Base-by-base conservation (phyloP, 2,329 filamentous ascomycete genomes). In the Aspergillus sp. region DNA sequence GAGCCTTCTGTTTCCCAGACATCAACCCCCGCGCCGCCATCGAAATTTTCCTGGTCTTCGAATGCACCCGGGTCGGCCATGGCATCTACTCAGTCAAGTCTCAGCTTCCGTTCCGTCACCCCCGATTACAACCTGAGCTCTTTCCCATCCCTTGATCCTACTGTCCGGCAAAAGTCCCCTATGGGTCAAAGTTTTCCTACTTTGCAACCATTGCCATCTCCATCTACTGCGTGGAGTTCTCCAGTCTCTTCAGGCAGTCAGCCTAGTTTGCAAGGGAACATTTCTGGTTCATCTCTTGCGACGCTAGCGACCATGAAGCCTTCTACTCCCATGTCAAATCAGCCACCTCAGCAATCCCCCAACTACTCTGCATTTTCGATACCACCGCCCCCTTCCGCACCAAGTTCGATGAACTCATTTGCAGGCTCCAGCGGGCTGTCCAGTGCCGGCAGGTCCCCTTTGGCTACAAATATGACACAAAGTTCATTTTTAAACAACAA, bases 41-140 rank as follows among this genome's bases (percentile, higher is more conserved):
- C 70, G 11, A 58, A 61, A n/a, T 70, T 72, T 44, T 64, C 70
- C 2, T 74, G 72, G 72, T 68, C 71, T 33, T 64, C 68, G 12
- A 61, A 49, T 34, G 51, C 52, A 13, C 42, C 48, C 27, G 46
- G 38, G 9, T 36, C 54, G 26, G 49, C 45, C 10, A 34, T 48
- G 37, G 44, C 49, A 37, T 49, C 48, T 33, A 46, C 48, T 13
- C 50, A 55, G 26, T 44, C 58, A 11, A 61, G 49, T 26, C 48
- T 53, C 34, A 57, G 51, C 33, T 60, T 67, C 42, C 70, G 75
- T 26, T 72, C 75, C 6, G 71, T 78, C 27, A 78, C 76, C 8
- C 74, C 76, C 7, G 75, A 79, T 56, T 71, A 69, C 43, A 71
- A 66, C 29, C 54, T 77, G 40, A 71, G 63, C 40, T 65, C 62